These are phyloP conservation scores for Misopates orontium DNA, from an alignment of 257 asterid genomes.

Conservation along the genomic window DNA sequence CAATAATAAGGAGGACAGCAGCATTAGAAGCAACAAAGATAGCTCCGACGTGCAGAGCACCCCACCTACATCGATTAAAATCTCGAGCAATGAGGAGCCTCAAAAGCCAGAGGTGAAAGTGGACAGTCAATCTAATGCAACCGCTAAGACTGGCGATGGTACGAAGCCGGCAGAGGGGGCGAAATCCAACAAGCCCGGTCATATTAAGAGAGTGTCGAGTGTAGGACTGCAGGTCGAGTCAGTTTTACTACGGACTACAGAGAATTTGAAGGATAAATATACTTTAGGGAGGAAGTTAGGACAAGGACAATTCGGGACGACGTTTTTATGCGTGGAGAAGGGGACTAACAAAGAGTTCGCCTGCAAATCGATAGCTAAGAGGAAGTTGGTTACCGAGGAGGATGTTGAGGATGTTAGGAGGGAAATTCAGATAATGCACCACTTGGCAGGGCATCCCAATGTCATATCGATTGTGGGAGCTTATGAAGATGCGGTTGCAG, in stretches of 20 bases:
- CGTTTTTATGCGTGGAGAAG: conserved; percentile 65
- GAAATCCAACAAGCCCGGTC: conserved; percentile 35
- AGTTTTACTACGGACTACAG: conserved; percentile 67
- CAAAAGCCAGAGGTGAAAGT: conserved; percentile 20
- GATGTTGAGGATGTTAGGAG: conserved; percentile 94
- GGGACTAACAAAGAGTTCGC: conserved; percentile 60
- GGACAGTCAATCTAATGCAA: neutral
- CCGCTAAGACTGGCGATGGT: conserved; percentile 8
- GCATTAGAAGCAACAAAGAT: conserved; percentile 26
- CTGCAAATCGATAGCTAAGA: conserved; percentile 80
- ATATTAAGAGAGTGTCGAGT: conserved; percentile 61
- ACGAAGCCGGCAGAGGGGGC: conserved; percentile 35
- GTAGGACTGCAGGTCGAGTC: conserved; percentile 75
- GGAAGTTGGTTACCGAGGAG: conserved; percentile 65
- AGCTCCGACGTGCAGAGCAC: conserved; percentile 34
- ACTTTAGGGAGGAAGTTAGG: conserved; percentile 77
- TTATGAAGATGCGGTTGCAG: conserved; percentile 82
- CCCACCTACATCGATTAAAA: conserved; percentile 48
- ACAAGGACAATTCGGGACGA: conserved; percentile 83
- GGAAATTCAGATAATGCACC: conserved; percentile 92
- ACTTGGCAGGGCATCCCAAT: conserved; percentile 72
- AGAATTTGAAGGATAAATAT: conserved; percentile 64
- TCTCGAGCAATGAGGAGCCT: conserved; percentile 26
- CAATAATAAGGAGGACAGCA: conserved; percentile 18
- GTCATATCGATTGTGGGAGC: conserved; percentile 81